These are phyloP conservation scores for Metarhizium guizhouense DNA, from an alignment of 2,329 filamentous ascomycete genomes.

Conservation along the genomic window DNA sequence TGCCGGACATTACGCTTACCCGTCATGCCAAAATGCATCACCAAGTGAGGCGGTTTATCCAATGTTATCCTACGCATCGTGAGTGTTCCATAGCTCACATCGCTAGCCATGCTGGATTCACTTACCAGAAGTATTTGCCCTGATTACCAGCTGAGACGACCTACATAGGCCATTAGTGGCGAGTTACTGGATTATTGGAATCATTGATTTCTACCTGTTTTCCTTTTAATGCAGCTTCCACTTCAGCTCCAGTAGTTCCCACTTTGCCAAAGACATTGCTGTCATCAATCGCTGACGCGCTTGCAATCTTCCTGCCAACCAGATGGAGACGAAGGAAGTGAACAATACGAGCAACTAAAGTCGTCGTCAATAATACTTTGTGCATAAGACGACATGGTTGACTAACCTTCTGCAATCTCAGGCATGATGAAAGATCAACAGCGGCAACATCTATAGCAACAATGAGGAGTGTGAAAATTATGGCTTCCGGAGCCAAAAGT, in stretches of 20 bases:
- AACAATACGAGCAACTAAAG: constrained; percentile 70
- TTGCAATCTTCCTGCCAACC: constrained; percentile 71
- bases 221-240: constrained; percentile 64
- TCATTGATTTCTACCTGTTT: constrained; percentile 43
- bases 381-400: not conserved
- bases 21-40: constrained; percentile 81
- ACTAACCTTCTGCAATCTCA: constrained; percentile 52
- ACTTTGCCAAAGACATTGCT: constrained; percentile 83
- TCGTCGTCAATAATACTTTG: constrained; percentile 1
- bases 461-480: not conserved
- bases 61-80: constrained; percentile 35
- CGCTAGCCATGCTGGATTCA: not conserved
- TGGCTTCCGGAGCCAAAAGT: not conserved
- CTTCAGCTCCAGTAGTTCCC: constrained; percentile 67
- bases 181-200: not conserved
- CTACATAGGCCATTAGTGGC: constrained; percentile 15
- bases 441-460: not conserved
- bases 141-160: constrained; percentile 66
- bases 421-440: constrained; percentile 38
- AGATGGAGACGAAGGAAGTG: constrained; percentile 76
- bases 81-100: not conserved
- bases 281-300: constrained; percentile 68
- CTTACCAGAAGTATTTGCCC: constrained; percentile 91
- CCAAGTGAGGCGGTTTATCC: constrained; percentile 70
- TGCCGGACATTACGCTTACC: constrained; percentile 23